These are phyloP conservation scores for Ogataea henricii DNA, from an alignment of 805 yeast genomes.

Conservation along the genomic window DNA sequence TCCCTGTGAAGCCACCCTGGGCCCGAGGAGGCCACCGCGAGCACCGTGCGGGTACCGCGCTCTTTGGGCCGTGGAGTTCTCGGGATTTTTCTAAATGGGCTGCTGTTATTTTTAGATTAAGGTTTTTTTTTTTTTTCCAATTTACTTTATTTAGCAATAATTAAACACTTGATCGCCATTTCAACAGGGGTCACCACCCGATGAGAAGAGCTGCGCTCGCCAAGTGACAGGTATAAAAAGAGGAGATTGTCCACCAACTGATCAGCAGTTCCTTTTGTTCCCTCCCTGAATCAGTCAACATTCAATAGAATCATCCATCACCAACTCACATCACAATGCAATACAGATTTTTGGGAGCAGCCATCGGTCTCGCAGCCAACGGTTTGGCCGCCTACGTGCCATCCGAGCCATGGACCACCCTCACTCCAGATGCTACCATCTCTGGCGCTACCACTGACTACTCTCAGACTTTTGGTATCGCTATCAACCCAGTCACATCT, in stretches of 20 bases:
- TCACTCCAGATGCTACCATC: conserved; percentile 61
- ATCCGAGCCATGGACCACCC: conserved; percentile 68
- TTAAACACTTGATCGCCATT: neutral
- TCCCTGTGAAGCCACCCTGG: neutral
- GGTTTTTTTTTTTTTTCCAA: neutral
- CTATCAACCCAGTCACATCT: conserved; percentile 53
- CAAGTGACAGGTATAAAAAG: conserved; percentile 2
- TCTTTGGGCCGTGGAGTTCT: too few species aligned
- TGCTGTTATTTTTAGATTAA: conserved; percentile 5
- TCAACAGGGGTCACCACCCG: conserved; percentile 1
- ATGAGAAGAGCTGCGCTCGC: neutral
- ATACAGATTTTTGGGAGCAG: conserved; percentile 39
- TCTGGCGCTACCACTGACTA: conserved; percentile 60
- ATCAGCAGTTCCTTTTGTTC: neutral
- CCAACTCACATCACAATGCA: conserved; percentile 36
- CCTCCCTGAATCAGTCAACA: neutral
- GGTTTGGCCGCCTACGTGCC: conserved; percentile 66
- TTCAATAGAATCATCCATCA: neutral
- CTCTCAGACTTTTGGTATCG: conserved; percentile 65
- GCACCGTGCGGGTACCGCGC: too few species aligned
- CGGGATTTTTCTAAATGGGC: neutral
- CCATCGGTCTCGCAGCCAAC: conserved; percentile 47
- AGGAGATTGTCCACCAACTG: neutral
- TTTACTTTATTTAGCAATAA: conserved; percentile 6
- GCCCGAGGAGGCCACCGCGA: neutral